Evolutionary conservation across 257 asterid species (phyloP).

Genomic region (Sherardia arvensis): DNA sequence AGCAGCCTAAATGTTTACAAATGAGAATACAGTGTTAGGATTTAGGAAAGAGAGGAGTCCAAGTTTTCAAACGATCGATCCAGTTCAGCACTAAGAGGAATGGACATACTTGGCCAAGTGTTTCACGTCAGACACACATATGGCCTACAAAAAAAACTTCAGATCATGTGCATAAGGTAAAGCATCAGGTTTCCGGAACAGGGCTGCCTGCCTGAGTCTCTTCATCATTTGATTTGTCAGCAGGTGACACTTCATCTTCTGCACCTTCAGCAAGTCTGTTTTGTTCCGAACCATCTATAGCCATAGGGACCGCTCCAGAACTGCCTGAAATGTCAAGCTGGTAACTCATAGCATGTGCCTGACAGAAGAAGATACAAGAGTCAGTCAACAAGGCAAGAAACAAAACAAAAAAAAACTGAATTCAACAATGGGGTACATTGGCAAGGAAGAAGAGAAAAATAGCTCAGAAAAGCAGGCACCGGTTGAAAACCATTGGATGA

Average conservation of each 20-base stretch:
- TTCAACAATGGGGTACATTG: too few species aligned
- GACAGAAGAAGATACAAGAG: not conserved
- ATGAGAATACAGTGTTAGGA: not conserved
- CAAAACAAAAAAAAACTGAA: not conserved
- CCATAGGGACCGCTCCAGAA: constrained; percentile 24
- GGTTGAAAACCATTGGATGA: not conserved
- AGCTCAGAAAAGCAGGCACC: not conserved
- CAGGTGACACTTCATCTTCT: constrained; percentile 13
- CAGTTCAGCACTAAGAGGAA: not conserved
- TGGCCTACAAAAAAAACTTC: not conserved
- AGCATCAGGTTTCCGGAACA: constrained; percentile 1
- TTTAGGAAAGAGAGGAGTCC: not conserved
- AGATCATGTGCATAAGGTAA: not conserved
- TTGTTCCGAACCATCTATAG: constrained; percentile 25
- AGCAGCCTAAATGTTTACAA: not conserved
- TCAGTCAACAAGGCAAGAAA: not conserved
- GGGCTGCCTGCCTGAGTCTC: constrained; percentile 11
- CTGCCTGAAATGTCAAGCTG: constrained; percentile 29
- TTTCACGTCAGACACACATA: not conserved
- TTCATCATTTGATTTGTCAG: constrained; percentile 20
- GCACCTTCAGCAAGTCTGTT: constrained; percentile 27
- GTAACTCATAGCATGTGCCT: constrained; percentile 51
- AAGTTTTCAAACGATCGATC: not conserved
- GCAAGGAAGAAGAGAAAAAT: not conserved
- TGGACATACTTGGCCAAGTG: not conserved